A percentile compares a stretch with the other conserved stretches of the same genome.
These are phyloP conservation scores for Astrothelium macrocarpum DNA, from an alignment of 495 filamentous ascomycete genomes.

Conservation along the genomic window DNA sequence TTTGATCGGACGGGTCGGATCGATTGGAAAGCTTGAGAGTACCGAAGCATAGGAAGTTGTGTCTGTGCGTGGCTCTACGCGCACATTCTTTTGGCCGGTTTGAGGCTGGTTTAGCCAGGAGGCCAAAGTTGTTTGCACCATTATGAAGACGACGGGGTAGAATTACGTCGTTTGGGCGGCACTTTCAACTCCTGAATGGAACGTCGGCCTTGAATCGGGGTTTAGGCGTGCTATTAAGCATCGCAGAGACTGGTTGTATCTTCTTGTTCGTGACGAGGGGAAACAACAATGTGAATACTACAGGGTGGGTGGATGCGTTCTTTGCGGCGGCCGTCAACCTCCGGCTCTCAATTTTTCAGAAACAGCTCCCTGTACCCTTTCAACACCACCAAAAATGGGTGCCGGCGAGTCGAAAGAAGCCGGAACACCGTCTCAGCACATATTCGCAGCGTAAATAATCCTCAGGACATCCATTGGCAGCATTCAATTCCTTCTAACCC, in stretches of 20 bases:
- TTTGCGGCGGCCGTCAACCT: background rate
- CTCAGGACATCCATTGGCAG: slow-evolving; percentile 7
- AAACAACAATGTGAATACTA: no score
- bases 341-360: slow-evolving; percentile 5
- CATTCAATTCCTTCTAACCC: background rate
- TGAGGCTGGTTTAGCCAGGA: slow-evolving; percentile 32
- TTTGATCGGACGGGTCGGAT: background rate
- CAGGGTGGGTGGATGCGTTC: no score
- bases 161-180: background rate
- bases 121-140: slow-evolving; percentile 31
- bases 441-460: slow-evolving; percentile 31
- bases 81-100: background rate
- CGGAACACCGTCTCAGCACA: slow-evolving; percentile 25
- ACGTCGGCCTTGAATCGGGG: background rate
- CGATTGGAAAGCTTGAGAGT: background rate
- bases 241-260: background rate
- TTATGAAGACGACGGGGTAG: slow-evolving; percentile 8
- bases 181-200: background rate
- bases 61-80: background rate
- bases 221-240: background rate
- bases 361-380: background rate
- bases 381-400: slow-evolving; percentile 27
- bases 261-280: background rate
- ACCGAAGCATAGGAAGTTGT: background rate
- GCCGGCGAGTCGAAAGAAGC: slow-evolving; percentile 30